These are phyloP conservation scores for Phialocephala sp. DNA, from an alignment of 2,329 filamentous ascomycete species.

Conservation along the genomic window DNA sequence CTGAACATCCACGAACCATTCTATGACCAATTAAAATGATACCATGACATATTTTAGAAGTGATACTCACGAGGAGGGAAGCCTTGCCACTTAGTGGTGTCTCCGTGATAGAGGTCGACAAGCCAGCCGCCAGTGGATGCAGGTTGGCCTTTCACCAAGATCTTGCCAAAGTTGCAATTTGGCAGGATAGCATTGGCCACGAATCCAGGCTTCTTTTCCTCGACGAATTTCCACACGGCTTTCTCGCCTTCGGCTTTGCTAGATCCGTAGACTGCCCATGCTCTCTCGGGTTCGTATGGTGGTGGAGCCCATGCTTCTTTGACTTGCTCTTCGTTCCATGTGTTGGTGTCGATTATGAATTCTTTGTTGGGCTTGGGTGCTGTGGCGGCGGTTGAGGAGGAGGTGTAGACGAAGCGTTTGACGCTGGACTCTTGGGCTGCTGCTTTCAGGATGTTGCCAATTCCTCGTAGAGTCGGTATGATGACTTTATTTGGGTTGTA, in stretches of 20 bases:
- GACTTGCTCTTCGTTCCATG: conserved; percentile 46
- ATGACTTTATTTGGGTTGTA: conserved; percentile 49
- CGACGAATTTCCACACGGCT: conserved; percentile 47
- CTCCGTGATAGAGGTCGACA: conserved; percentile 35
- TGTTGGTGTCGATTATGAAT: conserved; percentile 37
- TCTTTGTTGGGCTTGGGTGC: conserved; percentile 31
- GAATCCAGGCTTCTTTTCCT: conserved; percentile 42
- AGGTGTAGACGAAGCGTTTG: conserved; percentile 48
- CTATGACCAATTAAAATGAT: conserved; percentile 1
- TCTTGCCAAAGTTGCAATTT: conserved; percentile 25
- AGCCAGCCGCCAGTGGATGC: conserved; percentile 35
- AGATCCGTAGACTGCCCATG: conserved; percentile 44
- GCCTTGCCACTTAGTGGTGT: conserved; percentile 17
- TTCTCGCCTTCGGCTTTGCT: conserved; percentile 48
- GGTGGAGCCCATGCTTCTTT: conserved; percentile 46
- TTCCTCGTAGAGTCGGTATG: conserved; percentile 42
- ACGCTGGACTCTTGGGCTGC: conserved; percentile 44
- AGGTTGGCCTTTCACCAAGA: conserved; percentile 23
- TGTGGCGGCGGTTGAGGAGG: conserved; percentile 40
- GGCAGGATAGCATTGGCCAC: conserved; percentile 40
- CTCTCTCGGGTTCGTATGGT: conserved; percentile 38
- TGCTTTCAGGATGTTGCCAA: conserved; percentile 43
- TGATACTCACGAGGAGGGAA: conserved; percentile 23
- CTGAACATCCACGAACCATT: conserved; percentile 45
- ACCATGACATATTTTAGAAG: background rate